Base-by-base conservation (phyloP, 306 rosid species). In the Betula pendula region DNA sequence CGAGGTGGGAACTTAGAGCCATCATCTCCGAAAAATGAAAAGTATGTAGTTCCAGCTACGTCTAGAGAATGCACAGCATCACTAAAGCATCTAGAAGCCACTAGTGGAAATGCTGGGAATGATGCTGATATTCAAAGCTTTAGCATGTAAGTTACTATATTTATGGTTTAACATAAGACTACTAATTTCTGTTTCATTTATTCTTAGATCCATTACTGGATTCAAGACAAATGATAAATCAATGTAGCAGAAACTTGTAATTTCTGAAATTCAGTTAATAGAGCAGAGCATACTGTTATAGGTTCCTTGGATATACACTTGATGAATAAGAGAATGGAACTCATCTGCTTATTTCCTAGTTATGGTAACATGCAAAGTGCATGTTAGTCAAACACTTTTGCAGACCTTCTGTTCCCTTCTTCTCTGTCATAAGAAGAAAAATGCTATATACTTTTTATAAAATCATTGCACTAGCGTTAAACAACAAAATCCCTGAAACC, bases 81-180 rank as follows among this genome's bases (percentile, higher is more conserved):
- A 12, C 74, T 87, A 75, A 86, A 66, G n/a, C 79, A 87, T 3
- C 81, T 29, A 38, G 91, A 89, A 81, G 81, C 71, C 74, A 71
- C 45, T 56, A 79, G 78, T 55, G 88, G 82, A 76, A 89, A 78
- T 69, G 70, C 82, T 0, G 83, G 88, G 71, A 82, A 78, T 1
- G 86, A 84, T 78, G 82, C 80, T 65, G 77, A 84, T 68, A 68
- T 77, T 71, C 96, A 89, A 80, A 76, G 84, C 49, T 81, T 77
- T 76, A 70, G 71, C 89, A 84, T 89, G 99, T 96, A 92, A 89
- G 89, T 62, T 77, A 83, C 83, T 19, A 45, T 68, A 43, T 38
- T 50, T 50, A 50, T 31, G 63, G 29, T 42, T 43, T n/a, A 51
- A 44, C 24, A 65, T 65, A 17, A 43, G 70, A 65, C 38, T 38